phyloP scores from a whole-genome alignment of 495 filamentous ascomycete species.

The Lepraria neglecta region DNA sequence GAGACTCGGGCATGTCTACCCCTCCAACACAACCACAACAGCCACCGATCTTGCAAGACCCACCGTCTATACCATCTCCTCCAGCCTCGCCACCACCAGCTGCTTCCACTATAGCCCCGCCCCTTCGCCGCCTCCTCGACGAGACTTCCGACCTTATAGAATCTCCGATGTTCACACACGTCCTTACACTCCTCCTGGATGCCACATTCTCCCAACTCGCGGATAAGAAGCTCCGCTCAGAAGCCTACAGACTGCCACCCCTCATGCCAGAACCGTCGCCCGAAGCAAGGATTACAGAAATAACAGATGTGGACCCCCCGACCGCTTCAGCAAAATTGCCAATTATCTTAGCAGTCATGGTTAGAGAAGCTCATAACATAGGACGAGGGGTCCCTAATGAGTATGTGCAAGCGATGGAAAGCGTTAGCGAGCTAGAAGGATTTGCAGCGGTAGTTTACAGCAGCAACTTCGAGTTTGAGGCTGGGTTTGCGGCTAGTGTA shows the following conservation, averaged over 20 bases:
- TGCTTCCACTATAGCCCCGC: conserved; percentile 31
- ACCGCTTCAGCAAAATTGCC: conserved; percentile 66
- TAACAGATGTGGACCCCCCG: conserved; percentile 14
- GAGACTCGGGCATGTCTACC: conserved; percentile 69
- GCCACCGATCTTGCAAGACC: conserved; percentile 31
- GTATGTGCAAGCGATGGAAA: conserved; percentile 78
- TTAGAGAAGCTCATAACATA: conserved; percentile 81
- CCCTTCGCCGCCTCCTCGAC: conserved; percentile 80
- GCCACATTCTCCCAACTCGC: conserved; percentile 75
- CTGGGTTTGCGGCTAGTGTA: conserved; percentile 34
- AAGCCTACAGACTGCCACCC: conserved; percentile 62
- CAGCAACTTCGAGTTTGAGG: conserved; percentile 76
- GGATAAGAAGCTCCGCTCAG: conserved; percentile 66
- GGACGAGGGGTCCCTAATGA: conserved; percentile 81
- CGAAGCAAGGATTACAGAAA: conserved; percentile 38
- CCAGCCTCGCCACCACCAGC: conserved; percentile 14
- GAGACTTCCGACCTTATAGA: conserved; percentile 95
- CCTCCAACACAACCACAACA: conserved; percentile 34
- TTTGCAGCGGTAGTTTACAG: conserved; percentile 93
- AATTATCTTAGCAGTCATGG: conserved; percentile 78
- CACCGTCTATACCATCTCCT: conserved; percentile 40
- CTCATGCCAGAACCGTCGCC: conserved; percentile 38
- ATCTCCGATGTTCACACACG: conserved; percentile 78
- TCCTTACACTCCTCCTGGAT: conserved; percentile 80
- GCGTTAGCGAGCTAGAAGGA: conserved; percentile 77